A percentile compares a stretch with the other conserved stretches of the same genome.
These are phyloP conservation scores for Chaetomiaceae sp. DNA, from an alignment of 2,329 filamentous ascomycete species.

Conservation along the genomic window DNA sequence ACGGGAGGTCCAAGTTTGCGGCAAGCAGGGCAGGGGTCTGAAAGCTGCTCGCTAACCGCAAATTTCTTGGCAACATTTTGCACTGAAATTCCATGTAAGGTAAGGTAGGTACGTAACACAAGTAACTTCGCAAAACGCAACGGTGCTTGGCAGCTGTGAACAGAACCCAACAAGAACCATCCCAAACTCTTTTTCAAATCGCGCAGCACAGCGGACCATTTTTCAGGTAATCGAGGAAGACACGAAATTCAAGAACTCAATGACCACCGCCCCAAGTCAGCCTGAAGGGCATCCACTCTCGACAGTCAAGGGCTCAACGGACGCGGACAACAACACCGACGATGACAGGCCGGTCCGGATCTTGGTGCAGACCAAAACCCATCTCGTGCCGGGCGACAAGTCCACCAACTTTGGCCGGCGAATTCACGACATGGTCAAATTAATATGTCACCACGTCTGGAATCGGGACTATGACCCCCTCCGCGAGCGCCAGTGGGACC, in stretches of 20 bases:
- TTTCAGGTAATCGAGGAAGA: too few relatives aligned
- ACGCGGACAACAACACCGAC: not conserved
- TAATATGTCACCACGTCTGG: conserved; percentile 11
- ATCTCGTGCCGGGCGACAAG: conserved; percentile 8
- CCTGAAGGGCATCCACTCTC: too few relatives aligned
- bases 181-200: too few relatives aligned
- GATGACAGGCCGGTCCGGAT: not conserved
- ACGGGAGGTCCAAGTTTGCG: not conserved
- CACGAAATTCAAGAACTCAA: not conserved
- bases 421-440: not conserved
- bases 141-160: too few relatives aligned
- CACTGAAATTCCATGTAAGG: too few relatives aligned
- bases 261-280: too few relatives aligned
- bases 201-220: too few relatives aligned
- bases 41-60: too few relatives aligned
- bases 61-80: too few relatives aligned
- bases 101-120: too few relatives aligned
- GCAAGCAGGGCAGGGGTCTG: not conserved
- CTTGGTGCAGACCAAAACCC: conserved; percentile 2
- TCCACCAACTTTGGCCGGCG: not conserved
- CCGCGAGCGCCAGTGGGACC: not conserved
- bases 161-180: too few relatives aligned
- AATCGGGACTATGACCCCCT: not conserved
- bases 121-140: too few relatives aligned
- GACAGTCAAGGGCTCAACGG: not conserved